phyloP scores from a whole-genome alignment of 768 basidiomycete species.

The Asterophora lycoperdoides region DNA sequence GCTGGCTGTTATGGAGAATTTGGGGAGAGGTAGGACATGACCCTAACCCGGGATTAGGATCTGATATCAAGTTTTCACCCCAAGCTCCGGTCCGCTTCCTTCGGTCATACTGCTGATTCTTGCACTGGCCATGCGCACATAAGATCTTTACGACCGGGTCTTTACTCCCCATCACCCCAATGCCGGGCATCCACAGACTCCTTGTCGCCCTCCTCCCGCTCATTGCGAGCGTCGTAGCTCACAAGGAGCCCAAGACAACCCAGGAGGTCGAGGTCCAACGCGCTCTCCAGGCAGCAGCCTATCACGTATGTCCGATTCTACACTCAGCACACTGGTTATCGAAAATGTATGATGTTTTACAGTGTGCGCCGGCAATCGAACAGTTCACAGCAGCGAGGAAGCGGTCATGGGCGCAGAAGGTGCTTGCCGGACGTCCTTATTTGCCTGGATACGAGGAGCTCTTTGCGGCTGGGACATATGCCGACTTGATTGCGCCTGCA shows the following conservation, averaged over 20 bases:
- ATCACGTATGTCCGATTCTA: conserved; percentile 36
- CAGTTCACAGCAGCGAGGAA: conserved; percentile 47
- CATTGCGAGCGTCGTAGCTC: conserved; percentile 27
- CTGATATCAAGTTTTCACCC: no score
- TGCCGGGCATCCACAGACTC: background rate
- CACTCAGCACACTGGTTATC: no score
- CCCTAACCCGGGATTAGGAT: conserved; percentile 18
- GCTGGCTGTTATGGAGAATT: no score
- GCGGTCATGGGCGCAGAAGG: conserved; percentile 43
- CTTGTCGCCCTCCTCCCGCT: conserved; percentile 21
- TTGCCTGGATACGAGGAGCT: conserved; percentile 40
- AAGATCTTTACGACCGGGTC: no score
- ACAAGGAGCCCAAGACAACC: conserved; percentile 40
- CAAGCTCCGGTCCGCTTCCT: conserved; percentile 12
- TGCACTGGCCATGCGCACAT: background rate
- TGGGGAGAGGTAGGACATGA: no score
- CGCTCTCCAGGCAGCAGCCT: conserved; percentile 47
- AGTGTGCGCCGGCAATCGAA: conserved; percentile 53
- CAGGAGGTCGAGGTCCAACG: conserved; percentile 46
- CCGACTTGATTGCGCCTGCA: conserved; percentile 22
- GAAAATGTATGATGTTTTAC: background rate
- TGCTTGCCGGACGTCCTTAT: conserved; percentile 34
- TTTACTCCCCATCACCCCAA: background rate
- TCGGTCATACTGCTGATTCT: conserved; percentile 6
- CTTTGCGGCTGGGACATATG: conserved; percentile 36